Evolutionary conservation across 352 stramenopile species (phyloP).

Genomic region (Globisporangium mamillatum): DNA sequence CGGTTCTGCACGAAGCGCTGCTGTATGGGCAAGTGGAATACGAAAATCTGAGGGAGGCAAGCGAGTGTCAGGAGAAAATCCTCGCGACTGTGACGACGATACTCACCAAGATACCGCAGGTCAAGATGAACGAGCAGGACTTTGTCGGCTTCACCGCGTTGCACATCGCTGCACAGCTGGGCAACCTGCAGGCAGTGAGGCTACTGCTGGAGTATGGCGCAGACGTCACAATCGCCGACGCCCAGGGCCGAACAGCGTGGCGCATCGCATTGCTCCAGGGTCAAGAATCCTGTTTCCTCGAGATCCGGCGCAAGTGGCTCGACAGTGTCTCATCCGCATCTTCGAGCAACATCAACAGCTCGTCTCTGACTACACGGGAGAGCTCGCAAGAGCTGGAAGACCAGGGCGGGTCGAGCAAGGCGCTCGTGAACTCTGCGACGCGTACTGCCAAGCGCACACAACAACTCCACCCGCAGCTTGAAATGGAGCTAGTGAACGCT

Average conservation of each 20-base stretch:
- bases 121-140: conserved; percentile 47
- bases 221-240: conserved; percentile 45
- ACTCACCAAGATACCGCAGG: conserved; percentile 27
- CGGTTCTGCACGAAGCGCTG: conserved; percentile 48
- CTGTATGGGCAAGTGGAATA: conserved; percentile 14
- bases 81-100: conserved; percentile 30
- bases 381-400: conserved; percentile 9
- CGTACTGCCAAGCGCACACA: conserved; percentile 9
- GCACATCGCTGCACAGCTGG: conserved; percentile 47
- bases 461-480: conserved; percentile 37
- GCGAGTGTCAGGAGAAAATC: conserved; percentile 17
- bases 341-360: background rate
- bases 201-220: conserved; percentile 44
- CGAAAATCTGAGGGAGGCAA: conserved; percentile 12
- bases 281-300: conserved; percentile 58
- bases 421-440: conserved; percentile 18
- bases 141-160: conserved; percentile 57
- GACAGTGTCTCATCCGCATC: conserved; percentile 8
- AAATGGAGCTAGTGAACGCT: conserved; percentile 24
- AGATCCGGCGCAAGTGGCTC: conserved; percentile 64
- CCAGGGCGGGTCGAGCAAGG: conserved; percentile 3
- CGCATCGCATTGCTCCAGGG: conserved; percentile 48
- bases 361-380: background rate
- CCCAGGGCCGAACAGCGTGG: conserved; percentile 50
- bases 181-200: conserved; percentile 36